Evolutionary conservation across 164 flowering plant genomes (phyloP).

Genomic region (Santalum album): DNA sequence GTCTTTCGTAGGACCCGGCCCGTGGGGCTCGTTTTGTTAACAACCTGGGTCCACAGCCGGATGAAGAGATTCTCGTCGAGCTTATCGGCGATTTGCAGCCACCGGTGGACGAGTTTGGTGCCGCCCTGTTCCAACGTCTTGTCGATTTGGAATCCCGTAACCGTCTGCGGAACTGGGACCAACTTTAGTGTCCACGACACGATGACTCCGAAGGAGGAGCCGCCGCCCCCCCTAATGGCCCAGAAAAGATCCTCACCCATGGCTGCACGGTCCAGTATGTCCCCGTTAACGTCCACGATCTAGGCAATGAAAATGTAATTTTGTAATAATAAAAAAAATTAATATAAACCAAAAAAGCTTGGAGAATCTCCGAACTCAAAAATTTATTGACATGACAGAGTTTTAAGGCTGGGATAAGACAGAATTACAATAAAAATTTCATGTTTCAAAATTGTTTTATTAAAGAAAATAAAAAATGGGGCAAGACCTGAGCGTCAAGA

Average conservation of each 20-base stretch:
- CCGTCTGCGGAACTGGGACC: conserved; percentile 29
- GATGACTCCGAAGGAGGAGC: conserved; percentile 37
- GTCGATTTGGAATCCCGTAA: conserved; percentile 24
- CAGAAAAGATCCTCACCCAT: conserved; percentile 55
- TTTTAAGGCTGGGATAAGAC: too few species aligned
- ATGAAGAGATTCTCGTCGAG: conserved; percentile 24
- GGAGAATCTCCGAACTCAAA: too few species aligned
- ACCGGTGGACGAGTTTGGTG: conserved; percentile 16
- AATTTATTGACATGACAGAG: too few species aligned
- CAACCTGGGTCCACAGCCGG: neutral
- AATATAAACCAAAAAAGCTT: too few species aligned
- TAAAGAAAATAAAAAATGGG: too few species aligned
- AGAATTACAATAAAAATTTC: too few species aligned
- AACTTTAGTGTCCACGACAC: conserved; percentile 31
- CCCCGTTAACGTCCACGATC: conserved; percentile 29
- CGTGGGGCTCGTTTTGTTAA: too few species aligned
- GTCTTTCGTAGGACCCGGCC: too few species aligned
- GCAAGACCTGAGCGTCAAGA: conserved; percentile 33
- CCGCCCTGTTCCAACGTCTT: conserved; percentile 26
- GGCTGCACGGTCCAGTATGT: conserved; percentile 23
- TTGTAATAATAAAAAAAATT: too few species aligned
- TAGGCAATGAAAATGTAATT: too few species aligned
- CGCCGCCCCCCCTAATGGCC: conserved; percentile 53
- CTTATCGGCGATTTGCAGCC: conserved; percentile 27
- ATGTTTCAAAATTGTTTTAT: too few species aligned